Evolutionary conservation across 1,284 basidiomycete species (phyloP).

Genomic region (Cryptococcus amylolentus): DNA sequence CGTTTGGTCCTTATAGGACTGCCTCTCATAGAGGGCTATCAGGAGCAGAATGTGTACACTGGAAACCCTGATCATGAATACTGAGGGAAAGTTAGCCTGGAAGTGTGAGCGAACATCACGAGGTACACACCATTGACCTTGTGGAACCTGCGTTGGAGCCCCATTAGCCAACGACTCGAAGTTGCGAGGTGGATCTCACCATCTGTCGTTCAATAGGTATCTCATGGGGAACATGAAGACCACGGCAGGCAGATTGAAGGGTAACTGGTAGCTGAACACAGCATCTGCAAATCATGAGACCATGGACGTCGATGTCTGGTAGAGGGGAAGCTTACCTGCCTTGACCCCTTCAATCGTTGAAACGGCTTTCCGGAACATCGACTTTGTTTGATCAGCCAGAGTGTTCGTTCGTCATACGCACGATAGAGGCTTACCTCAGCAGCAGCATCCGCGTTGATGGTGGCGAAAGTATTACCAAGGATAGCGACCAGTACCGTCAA

Average conservation of each 20-base stretch:
- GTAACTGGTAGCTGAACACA: conserved; percentile 88
- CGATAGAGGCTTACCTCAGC: conserved; percentile 62
- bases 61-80: conserved; percentile 59
- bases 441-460: conserved; percentile 82
- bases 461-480: conserved; percentile 86
- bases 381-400: conserved; percentile 51
- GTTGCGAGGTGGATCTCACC: conserved; percentile 42
- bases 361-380: conserved; percentile 88
- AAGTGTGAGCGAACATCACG: not conserved
- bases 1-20: conserved; percentile 61
- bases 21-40: conserved; percentile 80
- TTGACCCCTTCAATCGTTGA: conserved; percentile 73
- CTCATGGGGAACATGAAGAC: conserved; percentile 77
- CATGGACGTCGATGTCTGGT: not conserved
- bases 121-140: conserved; percentile 73
- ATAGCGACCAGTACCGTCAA: conserved; percentile 60
- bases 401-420: not conserved
- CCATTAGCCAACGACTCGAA: not conserved
- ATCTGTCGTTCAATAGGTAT: conserved; percentile 60
- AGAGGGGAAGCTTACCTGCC: conserved; percentile 26
- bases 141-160: conserved; percentile 27
- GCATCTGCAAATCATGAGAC: conserved; percentile 59
- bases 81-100: conserved; percentile 16
- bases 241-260: conserved; percentile 77
- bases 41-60: conserved; percentile 78